A percentile compares a stretch with the other conserved stretches of the same genome.
These are phyloP conservation scores for Phoma sp. DNA, from an alignment of 2,329 filamentous ascomycete species.

Conservation along the genomic window DNA sequence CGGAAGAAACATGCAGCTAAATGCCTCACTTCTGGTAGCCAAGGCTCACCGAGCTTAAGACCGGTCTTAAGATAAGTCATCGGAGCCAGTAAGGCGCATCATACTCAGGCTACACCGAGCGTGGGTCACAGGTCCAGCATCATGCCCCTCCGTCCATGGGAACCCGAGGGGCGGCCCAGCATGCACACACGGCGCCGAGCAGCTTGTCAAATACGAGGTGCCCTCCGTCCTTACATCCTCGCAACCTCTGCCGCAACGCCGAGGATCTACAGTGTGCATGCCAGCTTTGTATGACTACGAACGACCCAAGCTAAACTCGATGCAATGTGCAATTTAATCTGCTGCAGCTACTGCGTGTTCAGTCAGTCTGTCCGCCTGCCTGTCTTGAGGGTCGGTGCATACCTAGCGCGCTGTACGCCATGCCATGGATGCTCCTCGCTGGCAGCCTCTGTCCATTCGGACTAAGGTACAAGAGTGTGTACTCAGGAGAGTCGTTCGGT, in stretches of 20 bases:
- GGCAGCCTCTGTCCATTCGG: not conserved
- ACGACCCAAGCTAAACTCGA: conserved; percentile 1
- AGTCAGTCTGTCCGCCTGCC: not conserved
- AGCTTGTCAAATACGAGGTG: conserved; percentile 7
- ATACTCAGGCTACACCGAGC: conserved; percentile 1
- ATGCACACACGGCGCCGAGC: conserved; percentile 8
- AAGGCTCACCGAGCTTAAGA: not conserved
- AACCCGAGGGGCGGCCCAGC: conserved; percentile 7
- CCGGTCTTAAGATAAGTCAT: not conserved
- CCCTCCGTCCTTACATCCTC: conserved; percentile 3
- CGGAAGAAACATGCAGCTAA: conserved; percentile 5
- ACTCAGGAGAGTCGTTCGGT: not conserved
- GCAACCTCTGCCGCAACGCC: not conserved
- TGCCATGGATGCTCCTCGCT: not conserved
- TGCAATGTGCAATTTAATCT: conserved; percentile 3
- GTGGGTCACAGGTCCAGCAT: conserved; percentile 1
- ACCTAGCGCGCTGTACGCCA: conserved; percentile 5
- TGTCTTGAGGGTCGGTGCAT: conserved; percentile 6
- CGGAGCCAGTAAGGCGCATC: not conserved
- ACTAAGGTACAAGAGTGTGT: conserved; percentile 5
- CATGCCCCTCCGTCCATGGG: conserved; percentile 8
- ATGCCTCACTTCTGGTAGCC: conserved; percentile 6
- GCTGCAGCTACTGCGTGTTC: conserved; percentile 8
- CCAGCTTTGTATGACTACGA: conserved; percentile 9
- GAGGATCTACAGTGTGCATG: conserved; percentile 5